These are phyloP conservation scores for Sporothrix brunneoviolacea DNA, from an alignment of 2,329 filamentous ascomycete genomes.

Conservation along the genomic window DNA sequence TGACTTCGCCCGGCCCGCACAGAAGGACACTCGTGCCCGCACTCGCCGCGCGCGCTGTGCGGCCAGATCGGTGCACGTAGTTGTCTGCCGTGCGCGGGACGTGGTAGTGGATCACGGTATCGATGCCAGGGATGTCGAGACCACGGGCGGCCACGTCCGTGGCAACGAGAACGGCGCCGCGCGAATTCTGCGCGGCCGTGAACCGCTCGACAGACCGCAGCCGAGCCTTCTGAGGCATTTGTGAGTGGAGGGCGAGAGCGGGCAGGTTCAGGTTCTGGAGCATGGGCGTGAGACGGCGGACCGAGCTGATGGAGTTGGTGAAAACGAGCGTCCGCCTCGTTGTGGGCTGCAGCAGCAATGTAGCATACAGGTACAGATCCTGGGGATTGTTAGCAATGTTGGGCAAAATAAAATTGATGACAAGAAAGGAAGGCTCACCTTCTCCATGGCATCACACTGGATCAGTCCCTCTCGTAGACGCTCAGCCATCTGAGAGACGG, in stretches of 20 bases:
- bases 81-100: conserved; percentile 84
- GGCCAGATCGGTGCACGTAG: conserved; percentile 92
- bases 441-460: conserved; percentile 88
- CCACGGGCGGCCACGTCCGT: conserved; percentile 92
- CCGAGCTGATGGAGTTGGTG: conserved; percentile 90
- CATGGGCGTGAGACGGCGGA: conserved; percentile 77
- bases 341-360: conserved; percentile 75
- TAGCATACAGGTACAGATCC: conserved; percentile 89
- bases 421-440: conserved; percentile 43
- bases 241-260: conserved; percentile 75
- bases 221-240: conserved; percentile 93
- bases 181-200: conserved; percentile 51
- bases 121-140: conserved; percentile 84
- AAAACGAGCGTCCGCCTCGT: conserved; percentile 81
- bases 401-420: too few species aligned
- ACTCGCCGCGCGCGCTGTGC: conserved; percentile 77
- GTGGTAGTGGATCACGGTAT: conserved; percentile 92
- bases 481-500: conserved; percentile 78
- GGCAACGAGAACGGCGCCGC: conserved; percentile 67
- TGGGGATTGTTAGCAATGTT: conserved; percentile 26
- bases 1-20: conserved; percentile 85
- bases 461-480: conserved; percentile 82
- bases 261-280: conserved; percentile 75
- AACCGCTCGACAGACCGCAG: conserved; percentile 90
- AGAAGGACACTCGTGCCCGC: conserved; percentile 79